Evolutionary conservation across 2,329 filamentous ascomycete species (phyloP).

Genomic region (Pseudogymnoascus sp.): DNA sequence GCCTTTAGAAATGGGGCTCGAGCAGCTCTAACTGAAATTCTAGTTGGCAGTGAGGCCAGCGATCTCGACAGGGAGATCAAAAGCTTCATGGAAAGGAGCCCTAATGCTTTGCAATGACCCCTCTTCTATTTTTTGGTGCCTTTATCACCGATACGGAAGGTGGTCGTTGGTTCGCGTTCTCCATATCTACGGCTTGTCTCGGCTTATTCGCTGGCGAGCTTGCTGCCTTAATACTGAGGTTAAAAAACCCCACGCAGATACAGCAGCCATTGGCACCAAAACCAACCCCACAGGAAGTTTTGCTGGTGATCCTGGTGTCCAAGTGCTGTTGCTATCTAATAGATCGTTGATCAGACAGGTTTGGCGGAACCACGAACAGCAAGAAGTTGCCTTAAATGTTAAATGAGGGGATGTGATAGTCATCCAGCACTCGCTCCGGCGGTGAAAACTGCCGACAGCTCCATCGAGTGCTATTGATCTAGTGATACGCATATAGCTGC

Average conservation of each 20-base stretch:
- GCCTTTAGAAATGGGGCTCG: background rate
- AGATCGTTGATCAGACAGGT: background rate
- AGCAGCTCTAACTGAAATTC: background rate
- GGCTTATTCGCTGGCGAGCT: background rate
- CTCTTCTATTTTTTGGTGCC: background rate
- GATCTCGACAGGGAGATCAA: conserved; percentile 4
- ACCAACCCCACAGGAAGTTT: background rate
- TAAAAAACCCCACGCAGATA: background rate
- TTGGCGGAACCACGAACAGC: background rate
- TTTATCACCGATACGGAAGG: conserved; percentile 8
- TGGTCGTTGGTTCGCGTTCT: background rate
- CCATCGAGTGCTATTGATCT: background rate
- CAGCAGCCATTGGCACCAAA: background rate
- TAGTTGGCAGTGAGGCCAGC: background rate
- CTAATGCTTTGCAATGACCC: background rate
- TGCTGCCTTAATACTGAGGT: background rate
- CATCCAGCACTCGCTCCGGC: background rate
- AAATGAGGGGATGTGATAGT: background rate
- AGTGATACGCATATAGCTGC: background rate
- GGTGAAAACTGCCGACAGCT: background rate
- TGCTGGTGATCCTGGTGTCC: background rate
- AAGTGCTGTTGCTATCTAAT: background rate
- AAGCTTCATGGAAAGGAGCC: conserved; percentile 6
- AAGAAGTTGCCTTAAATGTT: background rate
- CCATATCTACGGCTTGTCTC: background rate